phyloP scores from a whole-genome alignment of 2,329 filamentous ascomycete species.

The Cordyceps pruinosa region DNA sequence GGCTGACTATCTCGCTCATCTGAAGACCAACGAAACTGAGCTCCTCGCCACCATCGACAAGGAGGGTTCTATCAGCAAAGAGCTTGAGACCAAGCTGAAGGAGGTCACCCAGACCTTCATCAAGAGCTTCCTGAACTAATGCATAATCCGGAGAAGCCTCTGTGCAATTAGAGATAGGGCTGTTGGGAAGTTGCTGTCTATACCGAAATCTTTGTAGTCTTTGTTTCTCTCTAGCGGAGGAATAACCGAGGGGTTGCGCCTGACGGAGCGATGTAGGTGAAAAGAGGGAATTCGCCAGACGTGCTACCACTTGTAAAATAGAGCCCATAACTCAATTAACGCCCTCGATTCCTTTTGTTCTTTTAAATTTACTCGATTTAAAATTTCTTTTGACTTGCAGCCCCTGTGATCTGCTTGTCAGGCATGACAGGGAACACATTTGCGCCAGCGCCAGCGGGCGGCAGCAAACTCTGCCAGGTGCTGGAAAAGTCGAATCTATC shows the following conservation, averaged over 20 bases:
- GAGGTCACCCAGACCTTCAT: constrained; percentile 74
- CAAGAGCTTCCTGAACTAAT: constrained; percentile 70
- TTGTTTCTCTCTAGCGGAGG: constrained; percentile 42
- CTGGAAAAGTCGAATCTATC: too few species aligned
- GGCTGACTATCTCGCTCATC: constrained; percentile 84
- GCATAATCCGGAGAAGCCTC: constrained; percentile 22
- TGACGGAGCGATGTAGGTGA: constrained; percentile 38
- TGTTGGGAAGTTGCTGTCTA: constrained; percentile 39
- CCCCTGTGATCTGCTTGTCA: too few species aligned
- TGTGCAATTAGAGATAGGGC: constrained; percentile 25
- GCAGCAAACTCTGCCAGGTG: too few species aligned
- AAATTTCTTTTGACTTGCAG: background rate
- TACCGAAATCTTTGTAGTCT: constrained; percentile 36
- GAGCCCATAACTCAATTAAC: constrained; percentile 54
- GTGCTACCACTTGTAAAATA: constrained; percentile 56
- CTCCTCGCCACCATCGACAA: constrained; percentile 83
- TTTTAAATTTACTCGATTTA: constrained; percentile 18
- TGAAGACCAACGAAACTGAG: constrained; percentile 84
- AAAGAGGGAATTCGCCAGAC: constrained; percentile 39
- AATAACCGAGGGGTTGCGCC: constrained; percentile 39
- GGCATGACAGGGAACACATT: too few species aligned
- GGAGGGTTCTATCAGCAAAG: constrained; percentile 95
- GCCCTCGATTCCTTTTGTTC: constrained; percentile 56
- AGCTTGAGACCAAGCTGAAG: constrained; percentile 75
- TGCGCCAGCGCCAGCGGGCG: too few species aligned